Evolutionary conservation across 2,329 filamentous ascomycete genomes (phyloP), one percentile per base, ranked within the genome.

Genomic region (Aspergillus sp.): DNA sequence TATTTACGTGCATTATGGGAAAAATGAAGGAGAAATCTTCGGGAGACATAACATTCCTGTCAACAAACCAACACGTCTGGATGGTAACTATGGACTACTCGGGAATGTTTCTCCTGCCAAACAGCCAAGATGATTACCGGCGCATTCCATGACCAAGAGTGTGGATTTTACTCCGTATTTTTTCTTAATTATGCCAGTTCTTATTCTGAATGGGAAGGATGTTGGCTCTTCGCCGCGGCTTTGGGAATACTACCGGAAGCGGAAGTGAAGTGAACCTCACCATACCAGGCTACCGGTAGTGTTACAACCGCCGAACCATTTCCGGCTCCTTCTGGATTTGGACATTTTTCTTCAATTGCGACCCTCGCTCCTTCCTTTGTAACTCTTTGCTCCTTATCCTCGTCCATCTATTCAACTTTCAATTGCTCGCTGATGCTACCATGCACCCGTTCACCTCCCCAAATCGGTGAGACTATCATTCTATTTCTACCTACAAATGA

Each of bases 171-270:
- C 11, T 35, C 4, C 31, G 6, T 21, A 48, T 25, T 12, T 9
- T 17, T 27, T 6, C 12, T 21, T 21, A 4, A 50, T 37, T 25
- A 15, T 19, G 46, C 19, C 45, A 27, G 7, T 35, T 33, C 31
- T n/a, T 17, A 12, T 12, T 5, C 23, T 19, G 17, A 21, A 31
- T 27, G 11, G 15, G 27, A 15, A 35, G 4, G 19, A 21, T 9
- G 9, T 31, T 25, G 15, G 9, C 37, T 52, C 43, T 45, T 53
- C 55, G 40, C 27, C 31, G 35, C 9, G 21, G 44, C 15, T 33
- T 14, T 33, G 46, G 43, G 40, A 46, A 58, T 58, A 55, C 51
- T 64, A 60, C 63, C 64, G 64, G 60, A 66, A 59, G 53, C 64
- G 64, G 64, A 65, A 62, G 61, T 56, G 25, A 46, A 27, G 43